phyloP scores from a whole-genome alignment of 805 yeast genomes.

The Saturnispora galanensis region DNA sequence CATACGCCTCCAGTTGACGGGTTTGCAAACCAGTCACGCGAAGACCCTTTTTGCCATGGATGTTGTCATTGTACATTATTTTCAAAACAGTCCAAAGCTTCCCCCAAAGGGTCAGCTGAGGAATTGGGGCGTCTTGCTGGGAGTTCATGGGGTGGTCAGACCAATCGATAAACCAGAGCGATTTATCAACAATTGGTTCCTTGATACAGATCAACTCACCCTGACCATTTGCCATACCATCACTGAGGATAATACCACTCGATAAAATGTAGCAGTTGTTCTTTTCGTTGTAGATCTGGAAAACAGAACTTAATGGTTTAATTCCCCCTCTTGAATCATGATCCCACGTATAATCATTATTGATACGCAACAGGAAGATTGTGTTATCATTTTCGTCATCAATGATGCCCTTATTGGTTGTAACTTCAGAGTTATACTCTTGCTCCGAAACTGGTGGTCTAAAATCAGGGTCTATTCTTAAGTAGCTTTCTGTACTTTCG shows the following conservation, averaged over 20 bases:
- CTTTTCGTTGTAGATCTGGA: conserved; percentile 58
- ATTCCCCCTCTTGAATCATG: conserved; percentile 27
- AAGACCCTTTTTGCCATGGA: conserved; percentile 11
- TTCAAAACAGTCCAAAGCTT: conserved; percentile 49
- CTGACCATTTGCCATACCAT: conserved; percentile 57
- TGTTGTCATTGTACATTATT: conserved; percentile 39
- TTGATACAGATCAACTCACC: conserved; percentile 84
- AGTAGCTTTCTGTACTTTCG: conserved; percentile 50
- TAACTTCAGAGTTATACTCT: conserved; percentile 80
- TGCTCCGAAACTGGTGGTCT: conserved; percentile 88
- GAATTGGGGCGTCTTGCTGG: conserved; percentile 24
- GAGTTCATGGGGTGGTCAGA: conserved; percentile 44
- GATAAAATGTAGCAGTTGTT: conserved; percentile 63
- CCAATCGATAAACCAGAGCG: conserved; percentile 67
- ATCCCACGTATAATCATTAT: conserved; percentile 29
- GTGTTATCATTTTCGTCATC: not conserved
- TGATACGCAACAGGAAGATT: conserved; percentile 53
- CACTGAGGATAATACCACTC: conserved; percentile 66
- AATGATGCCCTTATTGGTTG: conserved; percentile 20
- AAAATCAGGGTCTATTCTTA: conserved; percentile 51
- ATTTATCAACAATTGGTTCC: conserved; percentile 55
- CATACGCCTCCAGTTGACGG: not conserved
- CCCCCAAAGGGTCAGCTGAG: conserved; percentile 32
- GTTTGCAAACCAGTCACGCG: not conserved
- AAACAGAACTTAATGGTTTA: conserved; percentile 55